These are phyloP conservation scores for Aspergillus kassunensis DNA, from an alignment of 495 filamentous ascomycete species.

Conservation along the genomic window DNA sequence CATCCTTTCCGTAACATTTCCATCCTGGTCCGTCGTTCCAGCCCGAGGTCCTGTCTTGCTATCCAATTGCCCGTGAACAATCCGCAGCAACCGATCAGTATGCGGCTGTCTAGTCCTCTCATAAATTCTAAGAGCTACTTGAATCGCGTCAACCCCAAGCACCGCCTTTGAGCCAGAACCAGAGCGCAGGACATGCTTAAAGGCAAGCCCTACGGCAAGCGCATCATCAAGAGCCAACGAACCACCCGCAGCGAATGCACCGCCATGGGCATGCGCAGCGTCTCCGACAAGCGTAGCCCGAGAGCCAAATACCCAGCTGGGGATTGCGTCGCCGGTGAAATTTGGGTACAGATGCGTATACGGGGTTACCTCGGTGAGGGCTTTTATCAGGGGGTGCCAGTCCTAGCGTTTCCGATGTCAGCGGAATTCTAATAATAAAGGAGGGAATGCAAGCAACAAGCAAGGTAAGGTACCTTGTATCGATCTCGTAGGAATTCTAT, in stretches of 20 bases:
- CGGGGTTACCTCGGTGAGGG: slow-evolving; percentile 39
- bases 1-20: slow-evolving; percentile 34
- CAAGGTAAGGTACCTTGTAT: slow-evolving; percentile 23
- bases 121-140: slow-evolving; percentile 34
- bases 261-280: slow-evolving; percentile 49
- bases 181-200: slow-evolving; percentile 20
- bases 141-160: slow-evolving; percentile 7
- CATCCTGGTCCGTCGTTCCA: slow-evolving; percentile 21
- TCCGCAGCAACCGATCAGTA: slow-evolving; percentile 33
- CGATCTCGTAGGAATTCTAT: slow-evolving; percentile 33
- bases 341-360: slow-evolving; percentile 44
- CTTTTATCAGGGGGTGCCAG: slow-evolving; percentile 43
- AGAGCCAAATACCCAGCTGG: slow-evolving; percentile 39
- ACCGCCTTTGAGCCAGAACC: slow-evolving; percentile 16
- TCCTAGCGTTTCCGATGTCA: slow-evolving; percentile 16
- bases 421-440: too few relatives aligned
- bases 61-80: slow-evolving; percentile 36
- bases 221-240: slow-evolving; percentile 50
- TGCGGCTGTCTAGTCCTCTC: slow-evolving; percentile 39
- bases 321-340: slow-evolving; percentile 33
- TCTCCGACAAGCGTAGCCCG: slow-evolving; percentile 44
- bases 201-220: slow-evolving; percentile 26
- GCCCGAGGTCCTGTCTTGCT: slow-evolving; percentile 9
- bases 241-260: slow-evolving; percentile 47
- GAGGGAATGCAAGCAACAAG: too few relatives aligned